Base-by-base conservation (phyloP, 495 filamentous ascomycete genomes). In the Aspergillus biplanus region DNA sequence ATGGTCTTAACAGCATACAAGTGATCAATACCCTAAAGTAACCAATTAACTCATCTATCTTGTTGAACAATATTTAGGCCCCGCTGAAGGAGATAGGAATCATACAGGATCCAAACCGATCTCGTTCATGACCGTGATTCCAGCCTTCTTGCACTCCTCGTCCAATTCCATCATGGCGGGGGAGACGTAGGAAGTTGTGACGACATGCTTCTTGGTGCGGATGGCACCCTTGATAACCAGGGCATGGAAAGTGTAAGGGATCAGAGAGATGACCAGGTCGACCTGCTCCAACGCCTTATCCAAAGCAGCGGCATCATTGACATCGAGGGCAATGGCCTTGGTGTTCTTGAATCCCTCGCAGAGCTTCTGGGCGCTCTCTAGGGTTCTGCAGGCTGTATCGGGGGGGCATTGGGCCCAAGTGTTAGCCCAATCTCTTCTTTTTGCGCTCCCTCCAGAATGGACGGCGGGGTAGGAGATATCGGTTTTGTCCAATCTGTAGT, bases 111-210 rank as follows among this genome's bases (percentile, higher is more conserved):
- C 87, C 50, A 96, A 75, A 60, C 94, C 93, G 73, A 97, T 96
- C 85, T 99, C 95, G 73, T 99, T 97, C 90, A 99, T 90, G 62
- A 99, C 93, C 0, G 92, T 96, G 68, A 99, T 98, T 53, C 93
- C 94, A 8, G 96, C 96, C 50, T 89, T 89, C 83, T 97, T 97
- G 72, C 84, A 87, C 65, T 88, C 83, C 59, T 85, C 80, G 61
- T 97, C 92, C 33, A 99, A 82, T 80, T 92, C 95, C 75, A 87
- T 69, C 93, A 99, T 97, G 33, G 92, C 92, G 0, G 93, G 92
- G 3, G 91, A 95, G 52, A 96, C 89, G 69, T 98, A 97, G 61
- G 86, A 90, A n/a, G 95, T 98, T 46, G 95, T 97, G 56, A 98
- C 95, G 56, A 98, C 93, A 82, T 98, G 80, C 79, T 90, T 96